Evolutionary conservation across 805 yeast species (phyloP).

Genomic region (Torulaspora maleeae): DNA sequence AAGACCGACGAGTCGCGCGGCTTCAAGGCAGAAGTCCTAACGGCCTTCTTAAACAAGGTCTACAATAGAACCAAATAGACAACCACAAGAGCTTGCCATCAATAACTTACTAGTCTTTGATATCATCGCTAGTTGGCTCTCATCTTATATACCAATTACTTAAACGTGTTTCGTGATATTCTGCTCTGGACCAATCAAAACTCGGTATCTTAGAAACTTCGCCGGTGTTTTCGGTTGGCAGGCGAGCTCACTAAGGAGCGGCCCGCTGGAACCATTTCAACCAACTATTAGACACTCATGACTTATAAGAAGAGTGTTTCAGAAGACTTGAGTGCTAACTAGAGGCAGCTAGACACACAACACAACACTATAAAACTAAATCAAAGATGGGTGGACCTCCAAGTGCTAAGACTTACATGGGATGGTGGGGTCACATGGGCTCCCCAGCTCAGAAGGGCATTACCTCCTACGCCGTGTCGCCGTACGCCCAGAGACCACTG

Average conservation of each 20-base stretch:
- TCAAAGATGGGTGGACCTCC: conserved; percentile 64
- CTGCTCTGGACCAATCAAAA: conserved; percentile 1
- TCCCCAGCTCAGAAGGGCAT: conserved; percentile 82
- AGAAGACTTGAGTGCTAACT: not conserved
- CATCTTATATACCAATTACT: not conserved
- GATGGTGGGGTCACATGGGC: conserved; percentile 96
- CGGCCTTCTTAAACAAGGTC: conserved; percentile 80
- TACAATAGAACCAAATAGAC: conserved; percentile 85
- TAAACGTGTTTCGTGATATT: not conserved
- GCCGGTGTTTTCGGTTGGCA: conserved; percentile 2
- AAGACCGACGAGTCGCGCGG: conserved; percentile 84
- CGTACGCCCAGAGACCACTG: conserved; percentile 89
- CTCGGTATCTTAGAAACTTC: not conserved
- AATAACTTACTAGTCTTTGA: too few relatives aligned
- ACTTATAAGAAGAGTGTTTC: not conserved
- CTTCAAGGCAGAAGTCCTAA: conserved; percentile 82
- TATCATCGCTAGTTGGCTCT: not conserved
- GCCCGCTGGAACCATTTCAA: too few relatives aligned
- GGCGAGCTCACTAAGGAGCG: not conserved
- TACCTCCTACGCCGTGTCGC: conserved; percentile 86
- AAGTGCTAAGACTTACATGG: conserved; percentile 76
- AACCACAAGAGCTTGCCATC: not conserved
- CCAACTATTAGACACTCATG: not conserved
- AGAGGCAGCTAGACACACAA: not conserved
- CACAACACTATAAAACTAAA: not conserved